Conservation (phyloP, 139 green algal species). For the Coccomyxa sp. region DNA sequence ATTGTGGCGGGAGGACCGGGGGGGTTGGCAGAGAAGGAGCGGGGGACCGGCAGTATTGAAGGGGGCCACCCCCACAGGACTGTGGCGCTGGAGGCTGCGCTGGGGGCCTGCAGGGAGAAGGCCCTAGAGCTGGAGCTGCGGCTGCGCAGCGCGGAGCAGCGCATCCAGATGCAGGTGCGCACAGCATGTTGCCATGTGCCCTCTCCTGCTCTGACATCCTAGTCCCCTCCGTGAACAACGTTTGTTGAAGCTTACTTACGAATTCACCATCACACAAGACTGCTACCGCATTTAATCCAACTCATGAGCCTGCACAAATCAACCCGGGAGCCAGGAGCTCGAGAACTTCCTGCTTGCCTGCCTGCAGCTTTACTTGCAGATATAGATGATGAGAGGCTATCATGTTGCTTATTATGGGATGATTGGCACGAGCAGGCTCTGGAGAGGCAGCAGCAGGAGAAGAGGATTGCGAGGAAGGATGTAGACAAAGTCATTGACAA, state of each 20-base stretch:
- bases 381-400: background rate
- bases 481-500: background rate
- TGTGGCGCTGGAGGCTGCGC: conserved; percentile 24
- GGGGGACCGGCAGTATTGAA: too few relatives aligned
- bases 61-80: background rate
- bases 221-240: too few relatives aligned
- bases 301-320: too few relatives aligned
- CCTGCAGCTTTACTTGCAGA: background rate
- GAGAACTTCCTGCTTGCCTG: background rate
- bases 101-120: conserved; percentile 17
- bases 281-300: too few relatives aligned
- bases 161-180: background rate
- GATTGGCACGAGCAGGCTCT: background rate
- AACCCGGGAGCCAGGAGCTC: too few relatives aligned
- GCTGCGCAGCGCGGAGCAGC: conserved; percentile 12
- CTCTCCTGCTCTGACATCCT: too few relatives aligned
- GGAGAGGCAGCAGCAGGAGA: background rate
- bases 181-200: background rate
- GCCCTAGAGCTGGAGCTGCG: conserved; percentile 23
- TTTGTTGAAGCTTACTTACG: too few relatives aligned
- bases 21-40: too few relatives aligned
- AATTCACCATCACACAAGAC: too few relatives aligned
- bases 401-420: background rate
- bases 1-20: too few relatives aligned
- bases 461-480: background rate